Conservation (phyloP, 2,329 filamentous ascomycete genomes). For the Ilyonectria sp. region DNA sequence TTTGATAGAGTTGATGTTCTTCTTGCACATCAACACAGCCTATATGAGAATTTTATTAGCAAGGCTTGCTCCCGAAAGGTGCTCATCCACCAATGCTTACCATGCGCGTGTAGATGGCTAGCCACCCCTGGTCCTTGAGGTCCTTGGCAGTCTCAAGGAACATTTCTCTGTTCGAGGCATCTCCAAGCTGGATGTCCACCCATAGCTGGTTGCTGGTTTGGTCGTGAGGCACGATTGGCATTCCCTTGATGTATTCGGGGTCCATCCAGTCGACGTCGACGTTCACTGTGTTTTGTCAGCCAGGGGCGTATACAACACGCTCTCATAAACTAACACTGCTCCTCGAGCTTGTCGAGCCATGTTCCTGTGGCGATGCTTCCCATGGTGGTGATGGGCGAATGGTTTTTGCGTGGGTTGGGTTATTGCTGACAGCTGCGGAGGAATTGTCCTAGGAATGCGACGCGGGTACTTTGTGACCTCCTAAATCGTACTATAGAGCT, state of each 20-base stretch:
- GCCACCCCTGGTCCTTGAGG: slow-evolving; percentile 61
- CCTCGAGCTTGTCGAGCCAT: slow-evolving; percentile 61
- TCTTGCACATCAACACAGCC: slow-evolving; percentile 63
- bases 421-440: not conserved
- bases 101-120: slow-evolving; percentile 64
- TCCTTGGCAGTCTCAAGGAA: slow-evolving; percentile 59
- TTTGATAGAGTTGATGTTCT: slow-evolving; percentile 61
- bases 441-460: not conserved
- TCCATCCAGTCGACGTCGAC: slow-evolving; percentile 69
- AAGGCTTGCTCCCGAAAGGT: not conserved
- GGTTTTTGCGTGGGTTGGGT: not conserved
- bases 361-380: slow-evolving; percentile 50
- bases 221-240: slow-evolving; percentile 62
- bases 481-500: not conserved
- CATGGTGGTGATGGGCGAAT: slow-evolving; percentile 41
- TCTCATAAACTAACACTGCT: slow-evolving; percentile 52
- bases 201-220: slow-evolving; percentile 66
- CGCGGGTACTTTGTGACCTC: not conserved
- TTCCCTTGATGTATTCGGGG: slow-evolving; percentile 61
- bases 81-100: slow-evolving; percentile 37
- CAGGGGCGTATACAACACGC: too few species aligned
- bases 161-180: slow-evolving; percentile 60
- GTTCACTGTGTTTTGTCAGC: slow-evolving; percentile 55
- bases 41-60: slow-evolving; percentile 27
- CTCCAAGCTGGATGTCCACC: slow-evolving; percentile 63